Evolutionary conservation across 1,284 basidiomycete genomes (phyloP).

Genomic region (Cryptococcus sp.): DNA sequence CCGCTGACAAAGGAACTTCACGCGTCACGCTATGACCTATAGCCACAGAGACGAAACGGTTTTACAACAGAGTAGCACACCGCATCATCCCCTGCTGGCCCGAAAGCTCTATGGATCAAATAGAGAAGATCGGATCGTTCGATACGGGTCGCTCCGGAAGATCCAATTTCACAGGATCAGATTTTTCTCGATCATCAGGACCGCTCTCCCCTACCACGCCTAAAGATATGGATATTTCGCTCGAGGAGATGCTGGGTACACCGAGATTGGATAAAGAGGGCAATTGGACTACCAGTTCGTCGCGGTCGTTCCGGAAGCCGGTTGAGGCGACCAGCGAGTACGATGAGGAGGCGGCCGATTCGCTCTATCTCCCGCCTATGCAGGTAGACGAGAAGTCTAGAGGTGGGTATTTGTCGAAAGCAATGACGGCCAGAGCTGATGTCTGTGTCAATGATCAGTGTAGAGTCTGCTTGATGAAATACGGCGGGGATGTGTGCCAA

Average conservation of each 20-base stretch:
- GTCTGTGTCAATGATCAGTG: no score
- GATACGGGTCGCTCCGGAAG: conserved; percentile 10
- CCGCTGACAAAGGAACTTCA: no score
- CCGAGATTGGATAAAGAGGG: conserved; percentile 7
- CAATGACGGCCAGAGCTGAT: no score
- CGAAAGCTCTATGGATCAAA: conserved; percentile 5
- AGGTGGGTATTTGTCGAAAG: no score
- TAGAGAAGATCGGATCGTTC: conserved; percentile 12
- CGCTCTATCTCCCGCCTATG: conserved; percentile 18
- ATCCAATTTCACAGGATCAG: background rate
- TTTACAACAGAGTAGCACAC: conserved; percentile 36
- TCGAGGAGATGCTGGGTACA: conserved; percentile 24
- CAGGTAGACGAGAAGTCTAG: conserved; percentile 6
- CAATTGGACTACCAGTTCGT: background rate
- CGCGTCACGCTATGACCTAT: background rate
- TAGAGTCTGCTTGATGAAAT: no score
- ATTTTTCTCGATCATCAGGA: background rate
- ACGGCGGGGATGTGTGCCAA: no score
- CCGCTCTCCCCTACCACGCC: background rate
- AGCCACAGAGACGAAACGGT: conserved; percentile 42
- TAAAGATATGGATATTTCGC: conserved; percentile 17
- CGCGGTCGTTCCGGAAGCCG: conserved; percentile 3
- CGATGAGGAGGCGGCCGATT: conserved; percentile 7
- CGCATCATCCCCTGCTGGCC: conserved; percentile 33
- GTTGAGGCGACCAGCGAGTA: background rate